phyloP scores from a whole-genome alignment of 1,284 basidiomycete species.

The Cutaneotrichosporon mucoides region DNA sequence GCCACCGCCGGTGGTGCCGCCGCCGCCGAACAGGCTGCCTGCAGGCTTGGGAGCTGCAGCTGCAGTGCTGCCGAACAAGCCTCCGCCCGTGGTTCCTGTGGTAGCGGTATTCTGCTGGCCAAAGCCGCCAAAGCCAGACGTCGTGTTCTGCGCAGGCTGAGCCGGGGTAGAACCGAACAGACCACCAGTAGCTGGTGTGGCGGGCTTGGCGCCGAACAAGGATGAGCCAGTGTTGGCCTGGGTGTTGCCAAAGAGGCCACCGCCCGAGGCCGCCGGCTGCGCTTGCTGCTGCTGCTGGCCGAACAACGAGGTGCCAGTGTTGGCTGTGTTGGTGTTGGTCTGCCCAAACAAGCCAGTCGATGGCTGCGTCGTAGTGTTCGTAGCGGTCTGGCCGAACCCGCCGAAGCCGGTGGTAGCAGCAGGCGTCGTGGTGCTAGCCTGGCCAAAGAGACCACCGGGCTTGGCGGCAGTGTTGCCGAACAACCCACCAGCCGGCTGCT shows the following conservation, averaged over 20 bases:
- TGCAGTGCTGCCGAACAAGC: conserved; percentile 20
- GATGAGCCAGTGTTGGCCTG: conserved; percentile 37
- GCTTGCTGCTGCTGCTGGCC: conserved; percentile 36
- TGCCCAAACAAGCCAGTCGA: conserved; percentile 29
- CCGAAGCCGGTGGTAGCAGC: conserved; percentile 17
- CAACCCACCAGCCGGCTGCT: conserved; percentile 35
- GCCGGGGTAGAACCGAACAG: conserved; percentile 32
- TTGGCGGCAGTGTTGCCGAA: conserved; percentile 49
- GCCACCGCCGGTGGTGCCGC: conserved; percentile 13
- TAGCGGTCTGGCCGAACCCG: conserved; percentile 31
- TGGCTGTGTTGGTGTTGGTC: conserved; percentile 9
- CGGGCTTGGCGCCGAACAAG: conserved; percentile 52
- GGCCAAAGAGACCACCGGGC: conserved; percentile 49
- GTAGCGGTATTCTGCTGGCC: conserved; percentile 20
- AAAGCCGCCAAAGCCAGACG: conserved; percentile 23
- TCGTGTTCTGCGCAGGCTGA: conserved; percentile 11
- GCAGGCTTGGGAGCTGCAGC: conserved; percentile 9
- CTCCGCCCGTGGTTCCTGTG: conserved; percentile 7
- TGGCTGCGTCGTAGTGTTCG: conserved; percentile 9
- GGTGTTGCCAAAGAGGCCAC: conserved; percentile 50
- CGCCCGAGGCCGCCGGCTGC: conserved; percentile 6
- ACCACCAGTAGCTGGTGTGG: conserved; percentile 18
- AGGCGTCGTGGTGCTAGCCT: conserved; percentile 11
- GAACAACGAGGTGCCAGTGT: conserved; percentile 52
- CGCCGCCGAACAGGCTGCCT: conserved; percentile 20